Evolutionary conservation across 108 stramenopile species (phyloP).

Genomic region (Fragilariopsis cylindrus): DNA sequence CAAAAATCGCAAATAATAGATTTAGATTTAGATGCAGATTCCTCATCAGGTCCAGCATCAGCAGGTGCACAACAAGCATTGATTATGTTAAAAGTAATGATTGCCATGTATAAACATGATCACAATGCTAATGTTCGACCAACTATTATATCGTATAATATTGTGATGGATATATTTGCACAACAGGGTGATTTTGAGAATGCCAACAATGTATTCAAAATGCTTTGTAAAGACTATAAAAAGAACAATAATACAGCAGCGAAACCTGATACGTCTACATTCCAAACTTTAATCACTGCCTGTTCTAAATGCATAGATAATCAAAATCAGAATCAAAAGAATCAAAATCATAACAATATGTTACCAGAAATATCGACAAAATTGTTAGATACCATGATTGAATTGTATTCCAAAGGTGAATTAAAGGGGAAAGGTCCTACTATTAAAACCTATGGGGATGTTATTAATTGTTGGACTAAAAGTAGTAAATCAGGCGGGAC

Average conservation of each 20-base stretch:
- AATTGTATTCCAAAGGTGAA: conserved; percentile 14
- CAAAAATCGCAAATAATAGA: too few relatives aligned
- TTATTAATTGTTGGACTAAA: conserved; percentile 23
- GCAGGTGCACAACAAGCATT: conserved; percentile 26
- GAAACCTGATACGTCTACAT: conserved; percentile 49
- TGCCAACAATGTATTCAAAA: neutral
- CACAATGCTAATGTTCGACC: neutral
- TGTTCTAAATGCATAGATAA: conserved; percentile 44
- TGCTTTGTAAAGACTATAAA: conserved; percentile 6
- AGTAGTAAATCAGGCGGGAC: too few relatives aligned
- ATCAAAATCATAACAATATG: neutral
- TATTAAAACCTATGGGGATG: conserved; percentile 24
- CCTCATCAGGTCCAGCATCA: too few relatives aligned
- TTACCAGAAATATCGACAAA: neutral
- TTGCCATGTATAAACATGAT: neutral
- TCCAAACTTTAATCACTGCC: conserved; percentile 49
- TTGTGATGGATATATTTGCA: neutral
- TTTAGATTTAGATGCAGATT: fast-evolving
- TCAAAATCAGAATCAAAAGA: too few relatives aligned
- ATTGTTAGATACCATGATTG: conserved; percentile 28
- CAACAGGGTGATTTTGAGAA: neutral
- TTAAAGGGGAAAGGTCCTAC: conserved; percentile 20
- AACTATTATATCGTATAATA: neutral
- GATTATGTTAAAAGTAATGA: neutral
- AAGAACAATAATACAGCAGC: conserved; percentile 36